phyloP scores from a whole-genome alignment of 331 rosid genomes.

The Phaseolus coccineus region DNA sequence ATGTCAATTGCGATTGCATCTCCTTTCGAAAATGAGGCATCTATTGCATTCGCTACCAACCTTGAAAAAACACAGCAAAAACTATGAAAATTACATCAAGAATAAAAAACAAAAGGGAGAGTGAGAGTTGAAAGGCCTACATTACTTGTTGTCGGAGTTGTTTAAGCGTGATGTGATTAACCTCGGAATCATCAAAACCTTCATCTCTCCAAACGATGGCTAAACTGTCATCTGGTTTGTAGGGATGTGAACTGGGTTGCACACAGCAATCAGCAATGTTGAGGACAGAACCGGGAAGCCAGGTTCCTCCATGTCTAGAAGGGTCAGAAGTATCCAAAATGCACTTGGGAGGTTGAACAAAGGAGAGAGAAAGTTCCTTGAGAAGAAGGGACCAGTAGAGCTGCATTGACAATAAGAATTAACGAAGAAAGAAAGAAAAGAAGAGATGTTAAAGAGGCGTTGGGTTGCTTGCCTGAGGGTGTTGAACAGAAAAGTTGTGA shows the following conservation, averaged over 20 bases:
- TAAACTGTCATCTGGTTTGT: constrained; percentile 61
- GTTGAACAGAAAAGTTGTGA: constrained; percentile 65
- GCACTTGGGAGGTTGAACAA: constrained; percentile 62
- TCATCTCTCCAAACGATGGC: constrained; percentile 91
- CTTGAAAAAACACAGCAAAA: constrained; percentile 50
- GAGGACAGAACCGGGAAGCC: constrained; percentile 80
- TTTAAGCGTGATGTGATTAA: constrained; percentile 66
- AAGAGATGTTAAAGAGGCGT: background rate
- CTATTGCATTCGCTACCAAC: constrained; percentile 83
- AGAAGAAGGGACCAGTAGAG: constrained; percentile 84
- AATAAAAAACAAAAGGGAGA: background rate
- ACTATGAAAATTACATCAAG: constrained; percentile 11
- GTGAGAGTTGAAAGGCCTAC: constrained; percentile 54
- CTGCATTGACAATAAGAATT: constrained; percentile 43
- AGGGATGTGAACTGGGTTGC: constrained; percentile 57
- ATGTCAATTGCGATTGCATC: constrained; percentile 95
- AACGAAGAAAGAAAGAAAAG: background rate
- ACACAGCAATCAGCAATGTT: constrained; percentile 88
- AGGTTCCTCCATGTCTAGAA: constrained; percentile 63
- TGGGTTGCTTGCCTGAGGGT: constrained; percentile 60
- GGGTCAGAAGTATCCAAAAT: constrained; percentile 67
- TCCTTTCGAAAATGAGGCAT: constrained; percentile 71
- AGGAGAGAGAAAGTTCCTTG: constrained; percentile 71
- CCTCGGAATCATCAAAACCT: constrained; percentile 63
- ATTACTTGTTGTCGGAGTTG: constrained; percentile 82